These are phyloP conservation scores for Penicillium maclennaniae DNA, from an alignment of 495 filamentous ascomycete genomes.

Conservation along the genomic window DNA sequence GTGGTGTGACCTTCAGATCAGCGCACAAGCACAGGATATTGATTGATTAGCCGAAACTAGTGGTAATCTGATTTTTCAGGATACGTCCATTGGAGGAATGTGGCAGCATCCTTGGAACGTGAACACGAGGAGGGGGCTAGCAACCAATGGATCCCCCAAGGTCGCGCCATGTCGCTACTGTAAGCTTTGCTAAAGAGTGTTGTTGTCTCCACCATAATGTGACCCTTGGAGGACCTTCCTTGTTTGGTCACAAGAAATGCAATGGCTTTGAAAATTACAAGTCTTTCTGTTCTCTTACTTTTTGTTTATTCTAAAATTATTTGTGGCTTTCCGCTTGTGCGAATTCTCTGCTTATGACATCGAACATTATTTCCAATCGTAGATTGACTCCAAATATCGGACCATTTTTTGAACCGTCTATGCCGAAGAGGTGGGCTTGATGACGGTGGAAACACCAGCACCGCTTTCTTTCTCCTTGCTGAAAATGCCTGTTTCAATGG, in stretches of 20 bases:
- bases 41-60: constrained; percentile 11
- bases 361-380: background rate
- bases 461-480: constrained; percentile 5
- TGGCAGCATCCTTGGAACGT: background rate
- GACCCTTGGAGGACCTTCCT: background rate
- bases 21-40: background rate
- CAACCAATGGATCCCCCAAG: background rate
- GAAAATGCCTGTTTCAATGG: background rate
- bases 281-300: too few species aligned
- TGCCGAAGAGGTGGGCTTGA: background rate
- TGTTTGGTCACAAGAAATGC: background rate
- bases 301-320: background rate
- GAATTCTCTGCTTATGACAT: too few species aligned
- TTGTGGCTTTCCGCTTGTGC: background rate
- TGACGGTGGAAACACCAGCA: constrained; percentile 7
- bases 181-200: constrained; percentile 24
- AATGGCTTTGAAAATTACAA: background rate
- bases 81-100: constrained; percentile 1
- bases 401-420: background rate
- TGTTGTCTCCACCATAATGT: background rate
- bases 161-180: background rate
- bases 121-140: background rate
- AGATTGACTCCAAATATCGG: background rate
- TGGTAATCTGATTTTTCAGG: constrained; percentile 9
- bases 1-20: background rate